phyloP scores from a whole-genome alignment of 169 alveolate species.

The Plasmodium fragile region DNA sequence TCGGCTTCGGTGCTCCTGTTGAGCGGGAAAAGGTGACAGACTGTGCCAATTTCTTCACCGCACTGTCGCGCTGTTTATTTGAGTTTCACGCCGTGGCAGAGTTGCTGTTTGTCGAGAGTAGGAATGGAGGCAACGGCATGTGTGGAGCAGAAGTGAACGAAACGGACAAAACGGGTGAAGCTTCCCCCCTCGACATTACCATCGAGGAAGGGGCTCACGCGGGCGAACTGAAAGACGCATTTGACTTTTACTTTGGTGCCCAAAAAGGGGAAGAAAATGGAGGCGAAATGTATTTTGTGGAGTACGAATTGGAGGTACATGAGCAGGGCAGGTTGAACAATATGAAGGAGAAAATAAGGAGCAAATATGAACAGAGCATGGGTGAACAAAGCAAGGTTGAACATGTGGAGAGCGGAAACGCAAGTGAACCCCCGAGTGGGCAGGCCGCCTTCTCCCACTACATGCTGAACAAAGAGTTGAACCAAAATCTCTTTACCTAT shows the following conservation, averaged over 20 bases:
- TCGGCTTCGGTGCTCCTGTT: not conserved
- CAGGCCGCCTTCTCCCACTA: conserved; percentile 24
- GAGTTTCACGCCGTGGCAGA: conserved; percentile 24
- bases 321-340: conserved; percentile 29
- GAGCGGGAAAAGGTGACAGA: not conserved
- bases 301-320: not conserved
- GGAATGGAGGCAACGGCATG: not conserved
- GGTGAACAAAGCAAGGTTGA: not conserved
- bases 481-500: conserved; percentile 54
- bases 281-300: conserved; percentile 4
- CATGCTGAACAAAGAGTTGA: conserved; percentile 54
- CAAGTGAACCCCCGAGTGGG: not conserved
- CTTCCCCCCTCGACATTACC: not conserved
- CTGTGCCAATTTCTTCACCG: not conserved
- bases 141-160: not conserved
- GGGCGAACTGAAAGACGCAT: conserved; percentile 24
- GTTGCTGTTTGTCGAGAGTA: conserved; percentile 21
- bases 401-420: not conserved
- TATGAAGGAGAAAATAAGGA: conserved; percentile 28
- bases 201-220: not conserved
- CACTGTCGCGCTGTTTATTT: conserved; percentile 12
- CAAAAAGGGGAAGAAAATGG: not conserved
- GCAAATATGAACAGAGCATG: conserved; percentile 12
- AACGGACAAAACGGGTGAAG: not conserved
- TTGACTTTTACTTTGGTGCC: conserved; percentile 48